Percentiles rank a stretch among this genome's conserved stretches.
These are phyloP conservation scores for Agrostemma githago DNA, from an alignment of 148 eudicot species.

Conservation along the genomic window DNA sequence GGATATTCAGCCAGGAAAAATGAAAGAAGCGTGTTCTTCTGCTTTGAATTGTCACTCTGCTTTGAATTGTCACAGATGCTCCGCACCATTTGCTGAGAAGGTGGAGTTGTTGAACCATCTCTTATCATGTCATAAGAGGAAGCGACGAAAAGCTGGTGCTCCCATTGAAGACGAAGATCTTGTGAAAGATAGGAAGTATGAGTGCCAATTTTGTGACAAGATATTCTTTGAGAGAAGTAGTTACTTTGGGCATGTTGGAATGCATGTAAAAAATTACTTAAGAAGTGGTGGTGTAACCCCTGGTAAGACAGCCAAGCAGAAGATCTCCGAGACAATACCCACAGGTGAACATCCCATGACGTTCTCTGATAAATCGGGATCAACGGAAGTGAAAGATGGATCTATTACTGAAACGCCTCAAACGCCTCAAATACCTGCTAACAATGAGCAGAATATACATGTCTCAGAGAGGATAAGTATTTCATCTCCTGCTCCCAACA, in stretches of 20 bases:
- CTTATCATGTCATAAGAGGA: constrained; percentile 58
- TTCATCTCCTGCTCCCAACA: constrained; percentile 30
- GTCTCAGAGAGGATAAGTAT: constrained; percentile 17
- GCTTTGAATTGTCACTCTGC: constrained; percentile 42
- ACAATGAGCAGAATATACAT: constrained; percentile 21
- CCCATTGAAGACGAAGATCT: constrained; percentile 56
- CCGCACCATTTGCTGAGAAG: constrained; percentile 42
- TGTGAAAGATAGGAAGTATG: constrained; percentile 55
- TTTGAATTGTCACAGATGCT: constrained; percentile 60
- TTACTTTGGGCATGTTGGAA: constrained; percentile 77
- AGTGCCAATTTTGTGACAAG: constrained; percentile 77
- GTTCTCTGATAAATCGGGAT: constrained; percentile 25
- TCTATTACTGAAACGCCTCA: constrained; percentile 28
- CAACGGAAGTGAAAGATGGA: constrained; percentile 30
- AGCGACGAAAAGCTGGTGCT: constrained; percentile 49
- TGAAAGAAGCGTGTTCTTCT: constrained; percentile 26
- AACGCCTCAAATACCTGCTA: constrained; percentile 24
- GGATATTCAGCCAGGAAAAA: constrained; percentile 30
- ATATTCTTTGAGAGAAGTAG: constrained; percentile 54
- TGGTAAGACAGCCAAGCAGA: constrained; percentile 27
- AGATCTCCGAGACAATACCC: constrained; percentile 24
- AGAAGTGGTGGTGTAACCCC: constrained; percentile 49
- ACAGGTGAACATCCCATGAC: constrained; percentile 24
- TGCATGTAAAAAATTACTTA: constrained; percentile 55
- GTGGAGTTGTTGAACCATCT: constrained; percentile 61